Conservation (phyloP, 441 rosid species). For the Euphorbia schlechtendalii region DNA sequence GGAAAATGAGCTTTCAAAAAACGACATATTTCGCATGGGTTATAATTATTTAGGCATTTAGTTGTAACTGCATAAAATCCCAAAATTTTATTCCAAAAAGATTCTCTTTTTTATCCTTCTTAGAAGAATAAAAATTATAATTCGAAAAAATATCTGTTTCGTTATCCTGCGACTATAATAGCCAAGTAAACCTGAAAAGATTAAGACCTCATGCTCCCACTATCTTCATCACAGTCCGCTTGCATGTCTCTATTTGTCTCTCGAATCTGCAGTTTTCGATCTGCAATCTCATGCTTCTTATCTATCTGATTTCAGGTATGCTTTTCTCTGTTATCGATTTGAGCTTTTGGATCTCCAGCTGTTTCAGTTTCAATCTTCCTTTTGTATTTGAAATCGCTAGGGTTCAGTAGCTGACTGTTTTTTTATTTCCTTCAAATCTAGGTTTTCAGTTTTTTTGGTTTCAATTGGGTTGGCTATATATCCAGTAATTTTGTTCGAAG, state of each 20-base stretch:
- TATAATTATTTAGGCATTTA: too few species aligned
- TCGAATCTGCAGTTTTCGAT: constrained; percentile 16
- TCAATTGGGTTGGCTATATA: constrained; percentile 3
- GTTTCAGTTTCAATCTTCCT: not conserved
- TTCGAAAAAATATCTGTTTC: constrained; percentile 8
- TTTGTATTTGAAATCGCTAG: not conserved
- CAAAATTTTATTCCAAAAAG: not conserved
- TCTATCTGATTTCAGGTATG: constrained; percentile 13
- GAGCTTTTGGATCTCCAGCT: not conserved
- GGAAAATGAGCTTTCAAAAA: too few species aligned
- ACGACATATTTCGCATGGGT: too few species aligned
- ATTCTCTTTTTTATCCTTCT: not conserved
- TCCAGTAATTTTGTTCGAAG: not conserved
- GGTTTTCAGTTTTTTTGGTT: constrained; percentile 21
- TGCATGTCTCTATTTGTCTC: constrained; percentile 14
- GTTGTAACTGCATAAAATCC: too few species aligned
- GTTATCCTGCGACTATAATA: not conserved
- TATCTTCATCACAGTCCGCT: not conserved
- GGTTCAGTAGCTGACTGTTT: not conserved
- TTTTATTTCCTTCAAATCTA: constrained; percentile 10
- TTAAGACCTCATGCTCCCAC: not conserved
- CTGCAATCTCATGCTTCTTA: constrained; percentile 6
- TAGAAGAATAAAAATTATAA: not conserved
- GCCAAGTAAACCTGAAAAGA: not conserved
- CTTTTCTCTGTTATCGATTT: not conserved